Conservation (phyloP, 2,329 filamentous ascomycete genomes). For the Dactylellina parvicollis region DNA sequence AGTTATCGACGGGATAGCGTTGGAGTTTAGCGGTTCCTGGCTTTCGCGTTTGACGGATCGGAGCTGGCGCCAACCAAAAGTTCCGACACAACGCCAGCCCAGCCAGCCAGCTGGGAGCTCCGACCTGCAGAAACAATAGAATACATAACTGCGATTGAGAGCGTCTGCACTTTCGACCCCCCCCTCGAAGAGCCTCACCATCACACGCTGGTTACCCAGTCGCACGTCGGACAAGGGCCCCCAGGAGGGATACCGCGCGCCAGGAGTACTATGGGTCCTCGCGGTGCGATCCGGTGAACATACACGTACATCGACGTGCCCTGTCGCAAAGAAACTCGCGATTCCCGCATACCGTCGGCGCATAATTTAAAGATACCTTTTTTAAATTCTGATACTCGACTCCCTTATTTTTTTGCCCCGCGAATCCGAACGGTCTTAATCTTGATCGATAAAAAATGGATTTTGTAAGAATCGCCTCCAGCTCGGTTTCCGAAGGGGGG, state of each 20-base stretch:
- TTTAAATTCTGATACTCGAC: not conserved
- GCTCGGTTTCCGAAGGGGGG: not conserved
- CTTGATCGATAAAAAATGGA: constrained; percentile 34
- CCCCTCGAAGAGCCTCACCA: constrained; percentile 6
- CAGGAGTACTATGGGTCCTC: constrained; percentile 2
- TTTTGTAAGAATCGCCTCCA: constrained; percentile 26
- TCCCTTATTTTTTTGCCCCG: no score
- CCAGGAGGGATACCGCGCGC: no score
- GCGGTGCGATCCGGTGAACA: not conserved
- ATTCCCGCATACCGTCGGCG: not conserved
- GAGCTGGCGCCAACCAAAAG: not conserved
- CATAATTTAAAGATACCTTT: not conserved
- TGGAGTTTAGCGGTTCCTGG: no score
- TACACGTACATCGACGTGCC: no score
- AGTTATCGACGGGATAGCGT: no score
- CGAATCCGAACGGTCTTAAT: not conserved
- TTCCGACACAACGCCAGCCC: not conserved
- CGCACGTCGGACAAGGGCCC: no score
- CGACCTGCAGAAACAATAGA: no score
- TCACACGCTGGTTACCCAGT: not conserved
- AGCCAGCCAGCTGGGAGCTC: no score
- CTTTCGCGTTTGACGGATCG: no score
- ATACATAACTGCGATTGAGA: not conserved
- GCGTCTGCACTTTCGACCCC: not conserved
- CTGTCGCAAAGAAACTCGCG: not conserved